A percentile compares a stretch with the other conserved stretches of the same genome.
Conservation (phyloP, 257 asterid genomes). For the Primulina eburnea region DNA sequence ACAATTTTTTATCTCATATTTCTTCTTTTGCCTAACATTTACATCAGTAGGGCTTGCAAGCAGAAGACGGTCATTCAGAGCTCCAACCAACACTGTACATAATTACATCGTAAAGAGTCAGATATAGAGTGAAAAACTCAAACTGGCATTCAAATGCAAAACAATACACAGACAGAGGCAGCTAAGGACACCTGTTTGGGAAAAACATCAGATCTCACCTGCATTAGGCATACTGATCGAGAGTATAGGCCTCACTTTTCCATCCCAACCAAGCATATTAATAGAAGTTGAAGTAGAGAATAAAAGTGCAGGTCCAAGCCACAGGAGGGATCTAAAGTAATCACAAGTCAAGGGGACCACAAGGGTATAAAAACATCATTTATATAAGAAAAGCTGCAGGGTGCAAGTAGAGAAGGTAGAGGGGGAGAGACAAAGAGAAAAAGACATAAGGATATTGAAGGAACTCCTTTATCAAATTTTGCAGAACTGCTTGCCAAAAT, state of each 20-base stretch:
- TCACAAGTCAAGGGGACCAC: slow-evolving; percentile 58
- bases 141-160: slow-evolving; percentile 11
- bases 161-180: background rate
- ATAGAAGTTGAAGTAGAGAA: slow-evolving; percentile 90
- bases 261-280: slow-evolving; percentile 97
- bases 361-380: slow-evolving; percentile 21
- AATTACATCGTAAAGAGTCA: slow-evolving; percentile 27
- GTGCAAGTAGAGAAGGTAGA: background rate
- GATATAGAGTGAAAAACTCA: slow-evolving; percentile 25
- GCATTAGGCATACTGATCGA: slow-evolving; percentile 94
- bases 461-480: slow-evolving; percentile 90
- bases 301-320: slow-evolving; percentile 99
- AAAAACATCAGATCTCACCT: slow-evolving; percentile 47
- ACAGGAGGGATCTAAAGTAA: slow-evolving; percentile 92
- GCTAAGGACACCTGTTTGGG: slow-evolving; percentile 16
- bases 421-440: background rate
- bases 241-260: slow-evolving; percentile 91
- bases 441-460: slow-evolving; percentile 86
- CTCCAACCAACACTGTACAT: slow-evolving; percentile 83
- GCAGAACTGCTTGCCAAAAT: slow-evolving; percentile 76
- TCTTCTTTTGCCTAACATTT: slow-evolving; percentile 93
- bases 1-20: slow-evolving; percentile 80
- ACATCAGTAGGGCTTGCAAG: slow-evolving; percentile 80
- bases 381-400: slow-evolving; percentile 18
- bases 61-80: slow-evolving; percentile 89